These are phyloP conservation scores for Tricholoma matsutake DNA, from an alignment of 768 basidiomycete species.

Conservation along the genomic window DNA sequence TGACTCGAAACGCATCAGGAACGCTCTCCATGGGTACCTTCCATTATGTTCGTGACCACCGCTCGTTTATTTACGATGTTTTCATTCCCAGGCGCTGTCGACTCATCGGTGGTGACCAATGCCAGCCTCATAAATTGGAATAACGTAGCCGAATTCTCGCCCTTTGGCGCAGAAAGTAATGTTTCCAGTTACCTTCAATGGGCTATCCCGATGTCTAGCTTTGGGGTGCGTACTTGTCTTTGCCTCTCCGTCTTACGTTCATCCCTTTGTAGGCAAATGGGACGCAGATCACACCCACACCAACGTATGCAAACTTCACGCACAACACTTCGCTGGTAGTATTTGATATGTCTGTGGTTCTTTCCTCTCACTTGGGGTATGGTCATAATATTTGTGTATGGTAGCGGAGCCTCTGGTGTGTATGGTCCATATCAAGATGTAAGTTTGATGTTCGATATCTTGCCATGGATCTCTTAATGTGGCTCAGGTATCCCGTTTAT, in stretches of 20 bases:
- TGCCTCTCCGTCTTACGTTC: background rate
- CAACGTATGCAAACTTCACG: conserved; percentile 60
- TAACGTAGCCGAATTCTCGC: conserved; percentile 70
- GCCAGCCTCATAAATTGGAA: conserved; percentile 66
- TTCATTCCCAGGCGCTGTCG: conserved; percentile 60
- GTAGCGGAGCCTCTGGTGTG: conserved; percentile 66
- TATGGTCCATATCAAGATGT: conserved; percentile 81
- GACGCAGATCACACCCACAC: conserved; percentile 46
- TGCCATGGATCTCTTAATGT: conserved; percentile 4
- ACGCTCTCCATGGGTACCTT: conserved; percentile 60
- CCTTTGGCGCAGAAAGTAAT: conserved; percentile 53
- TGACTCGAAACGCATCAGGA: conserved; percentile 58
- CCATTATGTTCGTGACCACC: background rate
- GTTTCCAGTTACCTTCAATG: conserved; percentile 73
- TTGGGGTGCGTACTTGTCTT: conserved; percentile 42
- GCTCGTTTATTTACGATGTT: conserved; percentile 1
- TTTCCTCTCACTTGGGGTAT: background rate
- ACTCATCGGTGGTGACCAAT: conserved; percentile 63
- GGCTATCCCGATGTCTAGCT: conserved; percentile 57
- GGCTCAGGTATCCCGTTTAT: conserved; percentile 63
- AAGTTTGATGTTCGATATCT: conserved; percentile 14
- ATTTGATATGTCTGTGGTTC: conserved; percentile 61
- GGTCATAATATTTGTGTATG: background rate
- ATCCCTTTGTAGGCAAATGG: conserved; percentile 48
- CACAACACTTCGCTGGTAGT: conserved; percentile 61